Base-by-base conservation (phyloP, 208 protist genomes). In the Acanthamoeba healyi region DNA sequence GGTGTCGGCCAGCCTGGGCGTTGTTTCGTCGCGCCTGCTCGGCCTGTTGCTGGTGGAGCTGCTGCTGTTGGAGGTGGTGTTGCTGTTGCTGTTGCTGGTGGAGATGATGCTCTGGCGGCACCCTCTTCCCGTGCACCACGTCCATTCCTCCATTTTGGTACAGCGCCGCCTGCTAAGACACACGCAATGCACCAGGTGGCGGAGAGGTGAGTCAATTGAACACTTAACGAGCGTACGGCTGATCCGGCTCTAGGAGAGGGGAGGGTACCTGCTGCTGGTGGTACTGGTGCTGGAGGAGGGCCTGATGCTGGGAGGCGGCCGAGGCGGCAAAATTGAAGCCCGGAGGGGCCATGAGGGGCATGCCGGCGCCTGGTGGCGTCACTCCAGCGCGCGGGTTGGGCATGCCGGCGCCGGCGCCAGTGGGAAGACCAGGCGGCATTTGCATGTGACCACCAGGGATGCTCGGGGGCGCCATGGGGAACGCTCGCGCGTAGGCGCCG, bases 321-420 rank as follows among this genome's bases (percentile, higher is more conserved):
- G 63, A 15, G 29, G 63, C 63, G 63, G 63, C 63, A 72, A 72
- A 72, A 72, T 72, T 72, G 63, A 72, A 72, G 34, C 63, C 63
- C 63, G 63, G 63, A 10, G 63, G 63, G 29, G 63, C 63, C 63
- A 72, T 72, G 63, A 72, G 63, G 29, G 63, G 63, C 34, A 72
- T 72, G 32, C 63, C 63, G 14, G 46, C 46, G 2, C 46, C 46
- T 3, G 46, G 46, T 51, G 46, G 46, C 46, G 46, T 51, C 14
- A 51, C 46, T 10, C 46, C 46, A 15, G 46, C 46, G 0, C 46
- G 46, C 7, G 32, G 26, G 63, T 72, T 72, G 26, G 19, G 19
- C 63, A 63, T 63, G 6, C 29, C 63, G 63, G 14, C 32, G 4
- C 29, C 34, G 32, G 26, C 63, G 63, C 63, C 63, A 29, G 29